Percentiles rank a stretch among this genome's conserved stretches.
Evolutionary conservation across 75 land plant species (phyloP).

Genomic region (Cunninghamia lanceolata): DNA sequence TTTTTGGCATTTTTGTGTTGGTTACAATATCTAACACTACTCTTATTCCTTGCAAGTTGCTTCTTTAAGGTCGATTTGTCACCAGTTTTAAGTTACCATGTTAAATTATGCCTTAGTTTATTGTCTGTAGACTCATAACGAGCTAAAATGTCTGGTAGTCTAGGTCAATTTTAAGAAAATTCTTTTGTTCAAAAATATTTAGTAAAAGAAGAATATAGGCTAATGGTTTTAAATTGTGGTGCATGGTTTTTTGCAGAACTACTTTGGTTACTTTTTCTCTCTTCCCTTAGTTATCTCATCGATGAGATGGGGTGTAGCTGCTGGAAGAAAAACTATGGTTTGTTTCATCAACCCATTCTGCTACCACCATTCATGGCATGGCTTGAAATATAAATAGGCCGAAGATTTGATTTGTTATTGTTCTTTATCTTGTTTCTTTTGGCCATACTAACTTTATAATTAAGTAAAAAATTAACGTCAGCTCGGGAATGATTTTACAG

Average conservation of each 20-base stretch:
- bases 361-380: conserved; percentile 6
- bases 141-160: neutral
- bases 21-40: neutral
- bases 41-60: neutral
- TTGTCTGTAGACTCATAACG: neutral
- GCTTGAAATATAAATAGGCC: neutral
- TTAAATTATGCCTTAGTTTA: neutral
- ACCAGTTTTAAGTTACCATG: neutral
- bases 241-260: conserved; percentile 52
- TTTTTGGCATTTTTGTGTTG: neutral
- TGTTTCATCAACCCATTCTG: conserved; percentile 9
- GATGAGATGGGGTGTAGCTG: conserved; percentile 90
- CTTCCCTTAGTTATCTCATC: conserved; percentile 89
- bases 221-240: neutral
- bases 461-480: neutral
- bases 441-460: neutral
- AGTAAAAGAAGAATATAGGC: neutral
- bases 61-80: neutral
- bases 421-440: neutral
- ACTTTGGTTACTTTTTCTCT: conserved; percentile 91
- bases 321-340: conserved; percentile 95
- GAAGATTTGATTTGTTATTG: too few species aligned
- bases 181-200: neutral
- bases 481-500: conserved; percentile 22
- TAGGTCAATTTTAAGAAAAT: neutral